Evolutionary conservation across 2,329 filamentous ascomycete species (phyloP).

Genomic region (Aspergillus arachidicola): DNA sequence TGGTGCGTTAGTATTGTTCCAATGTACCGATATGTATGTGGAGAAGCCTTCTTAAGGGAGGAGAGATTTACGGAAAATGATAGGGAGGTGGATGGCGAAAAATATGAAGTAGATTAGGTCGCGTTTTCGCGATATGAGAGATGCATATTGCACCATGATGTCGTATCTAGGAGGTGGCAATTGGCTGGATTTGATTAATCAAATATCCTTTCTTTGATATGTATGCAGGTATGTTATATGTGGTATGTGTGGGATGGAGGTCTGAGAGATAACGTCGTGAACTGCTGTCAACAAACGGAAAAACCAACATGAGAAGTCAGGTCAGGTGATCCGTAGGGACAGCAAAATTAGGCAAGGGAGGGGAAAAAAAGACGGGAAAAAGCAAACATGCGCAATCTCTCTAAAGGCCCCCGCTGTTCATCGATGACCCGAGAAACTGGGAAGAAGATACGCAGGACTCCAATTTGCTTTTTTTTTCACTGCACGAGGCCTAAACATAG

Average conservation of each 20-base stretch:
- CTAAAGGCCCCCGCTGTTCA: slow-evolving; percentile 12
- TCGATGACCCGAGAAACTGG: slow-evolving; percentile 18
- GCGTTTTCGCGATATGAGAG: slow-evolving; percentile 38
- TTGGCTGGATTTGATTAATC: background rate
- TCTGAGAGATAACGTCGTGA: background rate
- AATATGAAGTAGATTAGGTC: slow-evolving; percentile 56
- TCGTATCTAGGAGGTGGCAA: slow-evolving; percentile 5
- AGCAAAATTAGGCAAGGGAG: no score
- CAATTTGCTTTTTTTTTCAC: slow-evolving; percentile 8
- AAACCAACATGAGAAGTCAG: background rate
- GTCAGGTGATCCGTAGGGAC: slow-evolving; percentile 13
- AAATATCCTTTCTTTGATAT: background rate
- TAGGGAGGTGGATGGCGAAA: slow-evolving; percentile 63
- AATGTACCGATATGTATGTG: background rate
- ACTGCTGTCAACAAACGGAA: background rate
- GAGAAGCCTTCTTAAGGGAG: background rate
- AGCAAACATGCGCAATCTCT: slow-evolving; percentile 7
- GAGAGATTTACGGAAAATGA: slow-evolving; percentile 58
- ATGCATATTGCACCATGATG: slow-evolving; percentile 9
- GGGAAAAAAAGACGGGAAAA: slow-evolving; percentile 5
- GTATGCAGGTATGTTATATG: background rate
- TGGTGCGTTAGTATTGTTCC: background rate
- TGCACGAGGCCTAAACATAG: slow-evolving; percentile 27
- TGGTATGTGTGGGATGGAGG: background rate
- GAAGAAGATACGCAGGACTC: slow-evolving; percentile 15